Evolutionary conservation across 2,329 filamentous ascomycete species (phyloP), one percentile per base, ranked within the genome.

Genomic region (Trichoderma asperellum): DNA sequence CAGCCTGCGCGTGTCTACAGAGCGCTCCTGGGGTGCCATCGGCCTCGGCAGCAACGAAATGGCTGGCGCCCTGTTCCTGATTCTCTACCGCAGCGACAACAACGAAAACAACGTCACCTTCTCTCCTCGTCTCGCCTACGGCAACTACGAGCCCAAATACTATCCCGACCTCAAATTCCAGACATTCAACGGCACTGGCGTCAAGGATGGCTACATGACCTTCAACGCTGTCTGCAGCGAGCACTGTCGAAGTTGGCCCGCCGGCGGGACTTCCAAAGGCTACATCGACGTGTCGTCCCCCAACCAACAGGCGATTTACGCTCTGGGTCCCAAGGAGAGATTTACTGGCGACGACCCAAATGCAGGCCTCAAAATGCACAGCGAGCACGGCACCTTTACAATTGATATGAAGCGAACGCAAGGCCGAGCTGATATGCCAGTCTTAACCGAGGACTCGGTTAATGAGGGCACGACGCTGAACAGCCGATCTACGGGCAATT

Each of bases 371-470:
- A 83, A 83, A 73, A 83, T 84, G 53, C 88, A 90, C 75, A 75
- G 78, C 53, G 81, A 80, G 56, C 87, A 85, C 72, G 87, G 88
- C 56, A 76, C 77, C 7, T 90, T 90, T 75, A 80, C 77, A 2
- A 83, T 90, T 76, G 83, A 90, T 75, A 80, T 90, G 77, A 79
- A 79, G 29, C 80, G 80, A 53, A 87, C 88, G 0, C 81, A 83
- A 5, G 86, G 85, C 2, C 66, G 74, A 2, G 78, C 76, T 4
- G 82, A 81, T 5, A 77, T 84, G 0, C 83, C 85, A 1, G 76
- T 74, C 60, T 77, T 85, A 55, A 76, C 76, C 24, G 74, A 74
- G 21, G 73, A 76, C 10, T 78, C 78, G 16, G 71, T 75, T 49
- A 77, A 74, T 59, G 79, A 80, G 24, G 83, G 81, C 18, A 78